Percentiles rank a stretch among this genome's conserved stretches.
These are phyloP conservation scores for Carpinus viminea DNA, from an alignment of 306 rosid genomes.

Conservation along the genomic window DNA sequence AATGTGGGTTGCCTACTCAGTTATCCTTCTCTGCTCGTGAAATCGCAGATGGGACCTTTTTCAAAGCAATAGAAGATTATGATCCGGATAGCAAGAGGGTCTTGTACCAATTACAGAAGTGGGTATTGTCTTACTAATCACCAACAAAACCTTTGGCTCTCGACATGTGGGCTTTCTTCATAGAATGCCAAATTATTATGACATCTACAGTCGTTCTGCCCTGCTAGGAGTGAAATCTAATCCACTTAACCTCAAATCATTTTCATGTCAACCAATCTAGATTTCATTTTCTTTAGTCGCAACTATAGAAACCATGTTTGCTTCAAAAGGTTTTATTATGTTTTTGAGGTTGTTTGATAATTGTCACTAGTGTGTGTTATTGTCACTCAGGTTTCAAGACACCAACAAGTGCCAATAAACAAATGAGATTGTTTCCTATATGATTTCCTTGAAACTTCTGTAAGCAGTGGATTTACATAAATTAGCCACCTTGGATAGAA, in stretches of 20 bases:
- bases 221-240: conserved; percentile 13
- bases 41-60: conserved; percentile 90
- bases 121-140: conserved; percentile 31
- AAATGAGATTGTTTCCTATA: neutral
- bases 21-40: conserved; percentile 95
- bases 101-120: conserved; percentile 78
- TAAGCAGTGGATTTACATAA: neutral
- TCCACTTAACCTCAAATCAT: conserved; percentile 8
- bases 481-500: conserved; percentile 1
- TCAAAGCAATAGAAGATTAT: conserved; percentile 89
- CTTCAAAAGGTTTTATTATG: neutral
- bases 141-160: conserved; percentile 17
- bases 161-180: conserved; percentile 28
- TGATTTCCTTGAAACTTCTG: neutral
- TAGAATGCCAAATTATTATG: conserved; percentile 17
- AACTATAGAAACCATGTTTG: neutral
- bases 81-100: conserved; percentile 93
- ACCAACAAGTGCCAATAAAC: neutral
- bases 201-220: conserved; percentile 1
- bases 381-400: neutral
- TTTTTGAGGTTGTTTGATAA: neutral
- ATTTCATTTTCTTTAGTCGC: neutral
- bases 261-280: neutral
- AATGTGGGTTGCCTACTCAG: conserved; percentile 91
- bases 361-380: neutral